phyloP scores from a whole-genome alignment of 257 asterid species.

The Asclepias syriaca region DNA sequence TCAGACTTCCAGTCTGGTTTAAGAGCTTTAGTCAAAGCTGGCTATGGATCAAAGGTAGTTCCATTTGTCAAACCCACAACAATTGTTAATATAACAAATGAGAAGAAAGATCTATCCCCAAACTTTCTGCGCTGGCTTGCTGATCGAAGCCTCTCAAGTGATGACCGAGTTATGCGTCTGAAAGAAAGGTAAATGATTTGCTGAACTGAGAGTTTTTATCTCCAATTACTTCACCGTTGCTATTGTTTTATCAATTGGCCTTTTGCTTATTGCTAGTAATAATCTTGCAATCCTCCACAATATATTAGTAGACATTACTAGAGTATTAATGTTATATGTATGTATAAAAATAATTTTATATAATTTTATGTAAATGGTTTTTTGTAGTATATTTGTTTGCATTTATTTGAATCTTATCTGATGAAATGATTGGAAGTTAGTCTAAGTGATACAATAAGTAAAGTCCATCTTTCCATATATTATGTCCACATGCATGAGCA shows the following conservation, averaged over 20 bases:
- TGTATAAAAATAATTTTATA: too few species aligned
- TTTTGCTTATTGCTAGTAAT: background rate
- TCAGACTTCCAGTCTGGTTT: conserved; percentile 58
- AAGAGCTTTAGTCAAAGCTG: conserved; percentile 66
- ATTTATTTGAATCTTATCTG: background rate
- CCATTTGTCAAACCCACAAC: conserved; percentile 47
- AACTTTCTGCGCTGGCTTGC: conserved; percentile 47
- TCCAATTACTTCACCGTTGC: background rate
- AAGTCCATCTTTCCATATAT: background rate
- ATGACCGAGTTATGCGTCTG: conserved; percentile 53
- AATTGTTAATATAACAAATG: conserved; percentile 34
- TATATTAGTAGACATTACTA: too few species aligned
- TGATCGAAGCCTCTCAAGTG: conserved; percentile 47
- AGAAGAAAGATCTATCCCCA: conserved; percentile 43
- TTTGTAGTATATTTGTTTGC: background rate
- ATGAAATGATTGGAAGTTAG: background rate
- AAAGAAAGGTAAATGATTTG: conserved; percentile 42
- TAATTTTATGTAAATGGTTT: background rate
- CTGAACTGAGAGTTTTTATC: background rate
- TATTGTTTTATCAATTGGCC: background rate
- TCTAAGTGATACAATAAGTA: background rate
- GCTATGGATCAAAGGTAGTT: conserved; percentile 52
- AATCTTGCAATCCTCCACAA: background rate
- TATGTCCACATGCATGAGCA: background rate
- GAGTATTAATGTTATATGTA: background rate